A percentile compares a stretch with the other conserved stretches of the same genome.
Conservation (phyloP, 78 protist genomes). For the Planoprotostelium fungivorum region DNA sequence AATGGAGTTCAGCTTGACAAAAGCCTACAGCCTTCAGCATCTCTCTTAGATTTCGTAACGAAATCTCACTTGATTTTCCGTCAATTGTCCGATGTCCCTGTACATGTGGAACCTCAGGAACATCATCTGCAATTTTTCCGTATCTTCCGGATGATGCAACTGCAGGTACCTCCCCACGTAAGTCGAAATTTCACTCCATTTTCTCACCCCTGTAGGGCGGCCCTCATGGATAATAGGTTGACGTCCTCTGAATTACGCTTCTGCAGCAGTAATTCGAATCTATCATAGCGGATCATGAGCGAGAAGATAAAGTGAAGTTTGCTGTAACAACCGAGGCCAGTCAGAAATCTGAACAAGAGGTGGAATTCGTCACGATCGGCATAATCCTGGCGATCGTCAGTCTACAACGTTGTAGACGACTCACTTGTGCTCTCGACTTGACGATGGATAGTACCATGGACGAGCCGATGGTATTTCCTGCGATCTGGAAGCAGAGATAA, state of each 20-base stretch:
- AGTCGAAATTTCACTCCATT: slow-evolving; percentile 15
- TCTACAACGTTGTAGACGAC: background rate
- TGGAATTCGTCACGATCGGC: slow-evolving; percentile 34
- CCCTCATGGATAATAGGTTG: background rate
- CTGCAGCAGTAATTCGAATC: slow-evolving; percentile 46
- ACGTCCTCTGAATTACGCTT: slow-evolving; percentile 20
- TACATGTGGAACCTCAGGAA: slow-evolving; percentile 57
- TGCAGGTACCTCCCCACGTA: slow-evolving; percentile 33
- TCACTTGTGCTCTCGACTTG: slow-evolving; percentile 7
- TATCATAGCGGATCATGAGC: slow-evolving; percentile 36
- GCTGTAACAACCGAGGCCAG: slow-evolving; percentile 50
- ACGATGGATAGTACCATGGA: slow-evolving; percentile 36
- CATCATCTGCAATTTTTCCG: slow-evolving; percentile 44
- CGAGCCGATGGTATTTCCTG: slow-evolving; percentile 56
- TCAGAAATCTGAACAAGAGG: slow-evolving; percentile 30
- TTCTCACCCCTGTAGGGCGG: slow-evolving; percentile 42
- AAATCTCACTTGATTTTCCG: background rate
- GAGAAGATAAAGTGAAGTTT: slow-evolving; percentile 50
- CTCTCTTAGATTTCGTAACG: background rate
- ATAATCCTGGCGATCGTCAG: slow-evolving; percentile 11
- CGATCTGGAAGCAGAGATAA: slow-evolving; percentile 53
- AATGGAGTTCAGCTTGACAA: background rate
- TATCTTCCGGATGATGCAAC: slow-evolving; percentile 53
- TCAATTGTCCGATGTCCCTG: slow-evolving; percentile 34
- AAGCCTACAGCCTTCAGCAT: background rate